Percentiles rank a stretch among this genome's conserved stretches.
Conservation (phyloP, 345 rosid species). For the Zanthoxylum bungeanum region DNA sequence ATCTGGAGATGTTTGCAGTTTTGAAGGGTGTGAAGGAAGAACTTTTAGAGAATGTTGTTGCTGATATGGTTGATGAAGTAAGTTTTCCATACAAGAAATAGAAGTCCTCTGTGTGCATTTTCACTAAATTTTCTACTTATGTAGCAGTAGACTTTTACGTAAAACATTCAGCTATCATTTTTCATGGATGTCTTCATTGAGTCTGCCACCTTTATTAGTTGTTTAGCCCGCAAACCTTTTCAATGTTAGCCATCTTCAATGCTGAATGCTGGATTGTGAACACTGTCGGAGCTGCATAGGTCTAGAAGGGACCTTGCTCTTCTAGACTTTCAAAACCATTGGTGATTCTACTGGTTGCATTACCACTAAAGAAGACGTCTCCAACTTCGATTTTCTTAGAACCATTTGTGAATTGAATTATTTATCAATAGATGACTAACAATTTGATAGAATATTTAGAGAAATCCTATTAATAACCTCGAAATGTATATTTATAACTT, state of each 20-base stretch:
- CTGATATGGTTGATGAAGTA: constrained; percentile 88
- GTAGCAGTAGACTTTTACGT: too few species aligned
- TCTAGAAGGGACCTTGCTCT: not conserved
- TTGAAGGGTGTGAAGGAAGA: constrained; percentile 85
- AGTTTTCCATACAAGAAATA: constrained; percentile 30
- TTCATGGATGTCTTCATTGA: not conserved
- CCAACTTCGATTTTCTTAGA: not conserved
- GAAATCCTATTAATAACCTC: not conserved
- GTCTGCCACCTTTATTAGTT: not conserved
- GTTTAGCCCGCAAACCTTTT: not conserved
- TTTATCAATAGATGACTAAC: too few species aligned
- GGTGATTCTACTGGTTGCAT: not conserved
- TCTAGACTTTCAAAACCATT: not conserved
- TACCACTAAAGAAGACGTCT: not conserved
- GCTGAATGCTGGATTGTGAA: not conserved
- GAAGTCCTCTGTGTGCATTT: constrained; percentile 6
- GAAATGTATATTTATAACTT: not conserved
- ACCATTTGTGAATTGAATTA: not conserved
- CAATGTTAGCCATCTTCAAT: not conserved
- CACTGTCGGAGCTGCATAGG: not conserved
- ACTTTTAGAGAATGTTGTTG: constrained; percentile 47
- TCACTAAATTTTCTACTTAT: too few species aligned
- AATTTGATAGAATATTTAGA: not conserved
- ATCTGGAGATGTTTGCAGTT: constrained; percentile 86
- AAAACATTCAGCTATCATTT: too few species aligned